Base-by-base conservation (phyloP, 805 yeast genomes). In the Nakazawaea ishiwadae region DNA sequence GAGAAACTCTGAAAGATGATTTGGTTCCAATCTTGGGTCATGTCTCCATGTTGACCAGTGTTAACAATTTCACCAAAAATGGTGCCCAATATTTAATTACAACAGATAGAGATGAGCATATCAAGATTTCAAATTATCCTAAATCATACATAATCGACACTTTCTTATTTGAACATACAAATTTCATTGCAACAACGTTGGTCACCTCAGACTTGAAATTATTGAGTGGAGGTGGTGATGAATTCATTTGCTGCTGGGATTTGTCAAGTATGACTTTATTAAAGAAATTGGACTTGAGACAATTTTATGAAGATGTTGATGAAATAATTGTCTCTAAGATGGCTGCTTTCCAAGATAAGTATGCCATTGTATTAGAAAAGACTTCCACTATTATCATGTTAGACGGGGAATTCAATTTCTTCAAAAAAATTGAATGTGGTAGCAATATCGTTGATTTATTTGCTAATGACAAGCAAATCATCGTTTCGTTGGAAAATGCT, bases 91-190 rank as follows among this genome's bases (percentile, higher is more conserved):
- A 62, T 45, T 58, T 90, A 12, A 69, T 91, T 42, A 80, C 95
- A 1, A 79, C 90, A 29, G 99, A 93, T 65, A 75, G 99, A 62
- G 99, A 93, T 62, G 99, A 93, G 62, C 99, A 95, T 60, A 84
- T 93, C 48, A 75, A 95, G 58, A 71, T 93, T 14, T 77, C 96
- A 2, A 73, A 78, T 49, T 88, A 74, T 53, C 98, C 97, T 2
- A 73, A 81, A 48, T 68, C 90, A 3, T 87, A 69, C 51, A 77
- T 89, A 19, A 81, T 95, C 39, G 84, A 88, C 47, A 75, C 79
- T 52, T 89, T 87, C 79, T 68, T 90, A 40, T 87, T 87, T 59
- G 97, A 96, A 3, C 97, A 91, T 58, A 68, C 69, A 33, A 84
- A 88, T 59, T 95, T 88, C 50, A 81, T 93, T 8, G 82, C 96